Conservation (phyloP, 108 stramenopile species). For the Pinguiococcus pyrenoidosus region DNA sequence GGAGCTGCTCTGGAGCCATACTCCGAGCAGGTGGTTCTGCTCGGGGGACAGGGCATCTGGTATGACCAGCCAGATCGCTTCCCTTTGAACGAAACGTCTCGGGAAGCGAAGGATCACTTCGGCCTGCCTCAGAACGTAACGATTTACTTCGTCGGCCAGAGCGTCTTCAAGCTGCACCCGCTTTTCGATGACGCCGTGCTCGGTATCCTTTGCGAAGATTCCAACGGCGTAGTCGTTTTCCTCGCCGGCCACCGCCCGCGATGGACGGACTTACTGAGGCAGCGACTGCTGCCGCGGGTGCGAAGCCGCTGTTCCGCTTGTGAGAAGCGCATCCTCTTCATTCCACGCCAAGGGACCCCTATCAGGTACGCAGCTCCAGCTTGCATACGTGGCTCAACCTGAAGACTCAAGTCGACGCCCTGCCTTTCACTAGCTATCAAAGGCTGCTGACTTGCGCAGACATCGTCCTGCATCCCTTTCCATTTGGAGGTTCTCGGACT, state of each 20-base stretch:
- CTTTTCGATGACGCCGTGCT: constrained; percentile 40
- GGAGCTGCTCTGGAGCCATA: constrained; percentile 26
- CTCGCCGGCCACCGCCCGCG: constrained; percentile 25
- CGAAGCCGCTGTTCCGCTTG: too few species aligned
- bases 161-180: constrained; percentile 54
- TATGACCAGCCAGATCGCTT: constrained; percentile 27
- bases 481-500: constrained; percentile 55
- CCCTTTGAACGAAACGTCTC: background rate
- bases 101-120: background rate
- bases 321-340: constrained; percentile 19
- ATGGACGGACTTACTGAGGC: constrained; percentile 27
- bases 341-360: constrained; percentile 17
- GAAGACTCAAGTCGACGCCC: background rate
- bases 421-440: constrained; percentile 12
- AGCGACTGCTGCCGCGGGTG: constrained; percentile 9
- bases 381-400: background rate
- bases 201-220: constrained; percentile 33
- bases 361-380: background rate
- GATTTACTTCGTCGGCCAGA: constrained; percentile 45
- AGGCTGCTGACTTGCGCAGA: constrained; percentile 31
- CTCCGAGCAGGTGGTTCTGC: constrained; percentile 49
- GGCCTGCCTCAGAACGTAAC: background rate
- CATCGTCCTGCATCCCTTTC: constrained; percentile 55
- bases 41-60: constrained; percentile 50
- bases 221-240: constrained; percentile 27